Evolutionary conservation across 257 asterid genomes (phyloP).

Genomic region (Solanum corneliomulleri): DNA sequence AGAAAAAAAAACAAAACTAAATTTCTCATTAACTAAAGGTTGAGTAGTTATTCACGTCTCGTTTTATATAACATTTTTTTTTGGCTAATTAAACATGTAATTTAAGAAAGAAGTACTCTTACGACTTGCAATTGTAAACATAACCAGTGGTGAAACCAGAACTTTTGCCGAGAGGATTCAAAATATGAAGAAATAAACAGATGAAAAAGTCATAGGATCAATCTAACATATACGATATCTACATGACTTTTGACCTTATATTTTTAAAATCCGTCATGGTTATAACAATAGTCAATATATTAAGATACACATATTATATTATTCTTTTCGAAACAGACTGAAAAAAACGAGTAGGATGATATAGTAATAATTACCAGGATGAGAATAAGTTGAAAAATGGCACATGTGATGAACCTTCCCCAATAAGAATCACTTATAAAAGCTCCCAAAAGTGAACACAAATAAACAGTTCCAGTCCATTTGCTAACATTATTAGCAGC

Average conservation of each 20-base stretch:
- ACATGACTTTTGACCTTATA: neutral
- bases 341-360: neutral
- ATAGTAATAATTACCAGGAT: constrained; percentile 33
- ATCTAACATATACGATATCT: neutral
- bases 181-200: neutral
- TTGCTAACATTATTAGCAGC: constrained; percentile 80
- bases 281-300: neutral
- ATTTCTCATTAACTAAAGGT: neutral
- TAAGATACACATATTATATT: fast-evolving
- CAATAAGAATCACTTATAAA: constrained; percentile 78
- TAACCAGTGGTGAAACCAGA: neutral
- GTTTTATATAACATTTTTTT: neutral
- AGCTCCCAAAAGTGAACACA: constrained; percentile 73
- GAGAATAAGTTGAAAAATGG: constrained; percentile 51
- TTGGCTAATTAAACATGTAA: neutral
- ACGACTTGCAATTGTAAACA: neutral
- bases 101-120: neutral
- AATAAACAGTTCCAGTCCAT: constrained; percentile 80
- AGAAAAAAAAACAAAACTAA: neutral
- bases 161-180: neutral
- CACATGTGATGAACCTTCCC: constrained; percentile 76
- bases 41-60: neutral
- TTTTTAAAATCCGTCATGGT: neutral
- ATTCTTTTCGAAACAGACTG: neutral
- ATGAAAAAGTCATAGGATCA: neutral